A percentile compares a stretch with the other conserved stretches of the same genome.
Evolutionary conservation across 2,329 filamentous ascomycete species (phyloP).

Genomic region (Aspergillus brasiliensis): DNA sequence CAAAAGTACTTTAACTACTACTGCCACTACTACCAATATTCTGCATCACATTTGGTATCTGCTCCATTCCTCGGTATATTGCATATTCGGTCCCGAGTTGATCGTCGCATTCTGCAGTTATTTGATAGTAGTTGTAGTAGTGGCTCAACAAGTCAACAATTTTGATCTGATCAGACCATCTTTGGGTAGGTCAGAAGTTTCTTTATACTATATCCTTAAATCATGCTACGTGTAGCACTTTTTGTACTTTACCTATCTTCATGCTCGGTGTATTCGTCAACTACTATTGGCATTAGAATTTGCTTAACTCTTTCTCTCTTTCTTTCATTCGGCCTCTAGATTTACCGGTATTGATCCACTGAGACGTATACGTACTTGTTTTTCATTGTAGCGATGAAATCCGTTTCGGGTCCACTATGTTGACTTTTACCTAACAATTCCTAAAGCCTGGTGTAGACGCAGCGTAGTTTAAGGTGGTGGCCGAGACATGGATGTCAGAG

Average conservation of each 20-base stretch:
- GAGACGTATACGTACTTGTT: constrained; percentile 8
- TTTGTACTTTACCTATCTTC: background rate
- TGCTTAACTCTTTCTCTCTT: background rate
- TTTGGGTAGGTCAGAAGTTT: constrained; percentile 1
- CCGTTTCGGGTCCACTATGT: background rate
- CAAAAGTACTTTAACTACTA: too few species aligned
- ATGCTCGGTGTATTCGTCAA: background rate
- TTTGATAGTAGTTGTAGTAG: background rate
- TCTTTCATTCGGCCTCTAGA: background rate
- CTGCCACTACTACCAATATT: too few species aligned
- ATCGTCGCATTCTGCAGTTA: background rate
- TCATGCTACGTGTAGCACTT: background rate
- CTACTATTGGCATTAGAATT: background rate
- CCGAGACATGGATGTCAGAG: constrained; percentile 7
- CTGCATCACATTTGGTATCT: background rate
- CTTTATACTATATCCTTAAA: background rate
- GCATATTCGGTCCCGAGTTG: background rate
- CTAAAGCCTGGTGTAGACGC: background rate
- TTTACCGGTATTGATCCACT: background rate
- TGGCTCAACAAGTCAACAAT: constrained; percentile 1
- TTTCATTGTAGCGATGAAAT: background rate
- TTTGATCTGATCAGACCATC: background rate
- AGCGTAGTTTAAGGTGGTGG: constrained; percentile 4
- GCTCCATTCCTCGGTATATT: background rate
- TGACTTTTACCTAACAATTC: constrained; percentile 7